Conservation (phyloP, 768 basidiomycete genomes). For the Leucocoprinus birnbaumii region DNA sequence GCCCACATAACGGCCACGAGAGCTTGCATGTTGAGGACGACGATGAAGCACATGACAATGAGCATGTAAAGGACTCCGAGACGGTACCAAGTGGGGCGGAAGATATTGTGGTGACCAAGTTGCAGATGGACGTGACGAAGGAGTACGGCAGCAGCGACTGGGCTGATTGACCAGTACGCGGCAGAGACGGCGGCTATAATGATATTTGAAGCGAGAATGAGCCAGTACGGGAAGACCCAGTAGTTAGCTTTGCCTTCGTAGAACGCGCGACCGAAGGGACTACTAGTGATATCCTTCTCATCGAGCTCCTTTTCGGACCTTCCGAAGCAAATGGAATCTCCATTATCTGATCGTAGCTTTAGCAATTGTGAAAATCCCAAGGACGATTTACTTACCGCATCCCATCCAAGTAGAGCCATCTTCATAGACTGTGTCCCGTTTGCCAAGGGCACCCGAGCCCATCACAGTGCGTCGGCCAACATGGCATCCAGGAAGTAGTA, state of each 20-base stretch:
- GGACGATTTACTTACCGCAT: slow-evolving; percentile 31
- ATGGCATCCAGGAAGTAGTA: slow-evolving; percentile 39
- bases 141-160: slow-evolving; percentile 35
- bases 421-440: slow-evolving; percentile 35
- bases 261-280: slow-evolving; percentile 42
- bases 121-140: slow-evolving; percentile 32
- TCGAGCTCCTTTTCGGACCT: slow-evolving; percentile 19
- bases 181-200: slow-evolving; percentile 33
- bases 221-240: slow-evolving; percentile 36
- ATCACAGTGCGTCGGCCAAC: slow-evolving; percentile 40
- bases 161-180: slow-evolving; percentile 38
- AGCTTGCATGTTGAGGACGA: slow-evolving; percentile 35
- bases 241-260: slow-evolving; percentile 36
- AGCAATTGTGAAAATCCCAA: no score
- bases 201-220: slow-evolving; percentile 35
- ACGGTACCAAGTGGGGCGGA: slow-evolving; percentile 35
- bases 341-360: slow-evolving; percentile 24
- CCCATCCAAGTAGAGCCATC: slow-evolving; percentile 48
- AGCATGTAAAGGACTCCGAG: slow-evolving; percentile 36
- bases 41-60: slow-evolving; percentile 35
- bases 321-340: slow-evolving; percentile 36
- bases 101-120: slow-evolving; percentile 27
- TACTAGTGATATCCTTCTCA: slow-evolving; percentile 27
- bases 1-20: slow-evolving; percentile 35
- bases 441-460: slow-evolving; percentile 46